These are phyloP conservation scores for Chalaropsis ovoidea DNA, from an alignment of 2,329 filamentous ascomycete genomes.

Conservation along the genomic window DNA sequence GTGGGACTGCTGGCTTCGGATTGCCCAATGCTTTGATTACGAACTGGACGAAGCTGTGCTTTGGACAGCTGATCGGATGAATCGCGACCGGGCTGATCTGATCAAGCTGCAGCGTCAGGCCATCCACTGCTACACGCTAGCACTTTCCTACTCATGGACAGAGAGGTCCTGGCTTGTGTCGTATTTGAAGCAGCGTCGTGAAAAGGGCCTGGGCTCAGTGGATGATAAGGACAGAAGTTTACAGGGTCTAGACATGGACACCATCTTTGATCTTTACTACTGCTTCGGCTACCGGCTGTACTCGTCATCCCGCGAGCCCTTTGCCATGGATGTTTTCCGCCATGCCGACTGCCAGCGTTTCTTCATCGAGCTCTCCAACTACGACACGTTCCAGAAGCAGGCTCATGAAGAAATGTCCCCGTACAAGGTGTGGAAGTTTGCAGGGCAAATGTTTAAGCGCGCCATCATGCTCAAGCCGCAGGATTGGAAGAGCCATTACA, in stretches of 20 bases:
- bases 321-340: slow-evolving; percentile 52
- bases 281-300: slow-evolving; percentile 54
- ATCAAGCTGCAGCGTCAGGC: slow-evolving; percentile 66
- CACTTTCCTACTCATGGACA: slow-evolving; percentile 45
- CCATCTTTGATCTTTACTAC: slow-evolving; percentile 47
- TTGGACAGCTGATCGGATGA: slow-evolving; percentile 86
- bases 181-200: slow-evolving; percentile 13
- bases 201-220: slow-evolving; percentile 28
- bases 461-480: slow-evolving; percentile 45
- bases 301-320: slow-evolving; percentile 51
- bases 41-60: slow-evolving; percentile 79
- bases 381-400: slow-evolving; percentile 43
- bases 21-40: slow-evolving; percentile 78
- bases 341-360: slow-evolving; percentile 49
- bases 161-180: slow-evolving; percentile 25
- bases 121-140: slow-evolving; percentile 67
- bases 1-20: slow-evolving; percentile 85
- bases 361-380: slow-evolving; percentile 43
- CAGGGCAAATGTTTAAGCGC: slow-evolving; percentile 46
- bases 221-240: slow-evolving; percentile 20
- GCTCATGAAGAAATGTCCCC: slow-evolving; percentile 48
- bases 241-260: slow-evolving; percentile 20
- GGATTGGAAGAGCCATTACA: slow-evolving; percentile 53
- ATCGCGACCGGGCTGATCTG: slow-evolving; percentile 66
- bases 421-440: slow-evolving; percentile 53